Evolutionary conservation across 164 flowering plant genomes (phyloP).

Genomic region (Piper longum): DNA sequence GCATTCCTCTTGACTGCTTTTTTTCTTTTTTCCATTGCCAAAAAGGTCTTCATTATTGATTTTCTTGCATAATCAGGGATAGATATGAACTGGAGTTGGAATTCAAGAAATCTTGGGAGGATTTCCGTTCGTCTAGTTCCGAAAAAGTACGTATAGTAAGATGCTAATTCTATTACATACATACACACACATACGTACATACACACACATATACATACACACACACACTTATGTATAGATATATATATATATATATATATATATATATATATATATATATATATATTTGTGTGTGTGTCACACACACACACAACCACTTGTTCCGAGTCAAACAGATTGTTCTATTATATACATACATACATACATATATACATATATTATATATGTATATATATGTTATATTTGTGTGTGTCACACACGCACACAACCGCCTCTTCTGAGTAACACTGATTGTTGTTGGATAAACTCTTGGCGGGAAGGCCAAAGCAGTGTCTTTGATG

Average conservation of each 20-base stretch:
- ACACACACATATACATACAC: too few species aligned
- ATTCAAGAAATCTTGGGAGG: conserved; percentile 97
- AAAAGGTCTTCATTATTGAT: not conserved
- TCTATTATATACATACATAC: too few species aligned
- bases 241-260: too few species aligned
- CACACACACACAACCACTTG: too few species aligned
- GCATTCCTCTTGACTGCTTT: not conserved
- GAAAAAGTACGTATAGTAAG: conserved; percentile 51
- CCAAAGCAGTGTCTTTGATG: not conserved
- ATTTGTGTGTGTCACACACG: too few species aligned
- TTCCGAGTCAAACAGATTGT: too few species aligned
- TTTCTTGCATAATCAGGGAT: conserved; percentile 36
- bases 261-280: too few species aligned
- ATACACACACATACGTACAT: too few species aligned
- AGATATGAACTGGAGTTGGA: conserved; percentile 93
- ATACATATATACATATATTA: too few species aligned
- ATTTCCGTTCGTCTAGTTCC: conserved; percentile 89
- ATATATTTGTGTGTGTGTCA: too few species aligned
- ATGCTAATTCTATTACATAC: not conserved
- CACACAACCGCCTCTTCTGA: not conserved
- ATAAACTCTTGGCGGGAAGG: not conserved
- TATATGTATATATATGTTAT: too few species aligned
- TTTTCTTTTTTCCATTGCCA: not conserved
- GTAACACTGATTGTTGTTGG: not conserved
- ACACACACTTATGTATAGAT: too few species aligned